These are phyloP conservation scores for Saturnispora dispora DNA, from an alignment of 805 yeast species.

Conservation along the genomic window DNA sequence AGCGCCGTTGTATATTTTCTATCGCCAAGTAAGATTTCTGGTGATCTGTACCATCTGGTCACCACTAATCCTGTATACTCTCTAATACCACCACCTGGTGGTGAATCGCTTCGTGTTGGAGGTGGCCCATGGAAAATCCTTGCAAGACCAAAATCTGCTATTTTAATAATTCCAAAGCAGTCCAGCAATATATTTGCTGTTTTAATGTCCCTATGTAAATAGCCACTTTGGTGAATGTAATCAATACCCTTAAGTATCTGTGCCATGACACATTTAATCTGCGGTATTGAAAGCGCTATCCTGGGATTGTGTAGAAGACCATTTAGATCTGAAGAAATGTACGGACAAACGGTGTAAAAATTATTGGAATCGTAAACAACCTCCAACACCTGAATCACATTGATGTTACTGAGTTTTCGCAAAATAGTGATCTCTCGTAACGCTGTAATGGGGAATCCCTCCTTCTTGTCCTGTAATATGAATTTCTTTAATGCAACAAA, in stretches of 20 bases:
- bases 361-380: constrained; percentile 51
- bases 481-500: constrained; percentile 84
- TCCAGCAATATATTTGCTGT: constrained; percentile 90
- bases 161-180: constrained; percentile 64
- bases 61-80: constrained; percentile 65
- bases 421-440: constrained; percentile 82
- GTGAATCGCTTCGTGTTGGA: constrained; percentile 16
- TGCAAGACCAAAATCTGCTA: constrained; percentile 96
- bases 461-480: constrained; percentile 66
- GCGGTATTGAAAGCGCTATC: constrained; percentile 49
- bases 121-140: constrained; percentile 40
- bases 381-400: constrained; percentile 70
- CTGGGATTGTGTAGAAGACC: constrained; percentile 80
- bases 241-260: constrained; percentile 77
- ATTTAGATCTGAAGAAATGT: constrained; percentile 85
- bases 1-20: constrained; percentile 85
- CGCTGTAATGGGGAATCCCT: constrained; percentile 90
- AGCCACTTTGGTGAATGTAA: constrained; percentile 57
- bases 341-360: constrained; percentile 85
- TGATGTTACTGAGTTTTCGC: constrained; percentile 57
- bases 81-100: constrained; percentile 47
- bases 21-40: constrained; percentile 83
- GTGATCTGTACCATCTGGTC: constrained; percentile 97
- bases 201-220: constrained; percentile 84
- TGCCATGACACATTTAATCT: constrained; percentile 71